phyloP scores from a whole-genome alignment of 768 basidiomycete species.

The Lactifluus subvellereus region DNA sequence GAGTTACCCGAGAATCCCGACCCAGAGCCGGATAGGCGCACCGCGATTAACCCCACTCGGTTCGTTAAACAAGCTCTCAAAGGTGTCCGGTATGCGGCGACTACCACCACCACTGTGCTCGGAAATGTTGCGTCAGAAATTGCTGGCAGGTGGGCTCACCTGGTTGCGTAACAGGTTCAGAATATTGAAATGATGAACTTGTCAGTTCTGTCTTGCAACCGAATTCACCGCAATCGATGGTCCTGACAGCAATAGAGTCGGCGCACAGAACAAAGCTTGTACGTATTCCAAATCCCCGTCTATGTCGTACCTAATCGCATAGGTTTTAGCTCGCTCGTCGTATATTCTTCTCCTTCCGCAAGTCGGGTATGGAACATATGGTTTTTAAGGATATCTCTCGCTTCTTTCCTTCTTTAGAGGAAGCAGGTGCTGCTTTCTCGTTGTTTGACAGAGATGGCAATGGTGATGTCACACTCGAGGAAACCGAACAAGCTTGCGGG shows the following conservation, averaged over 20 bases:
- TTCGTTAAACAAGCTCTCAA: slow-evolving; percentile 66
- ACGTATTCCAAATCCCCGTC: slow-evolving; percentile 16
- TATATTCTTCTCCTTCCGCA: slow-evolving; percentile 79
- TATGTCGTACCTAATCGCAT: slow-evolving; percentile 1
- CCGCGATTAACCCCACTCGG: slow-evolving; percentile 47
- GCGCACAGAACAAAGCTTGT: slow-evolving; percentile 75
- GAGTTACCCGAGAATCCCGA: slow-evolving; percentile 67
- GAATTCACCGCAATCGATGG: slow-evolving; percentile 77
- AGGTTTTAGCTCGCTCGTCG: slow-evolving; percentile 64
- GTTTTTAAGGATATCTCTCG: slow-evolving; percentile 61
- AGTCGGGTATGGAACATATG: slow-evolving; percentile 52
- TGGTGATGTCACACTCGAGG: slow-evolving; percentile 65
- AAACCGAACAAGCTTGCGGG: slow-evolving; percentile 72
- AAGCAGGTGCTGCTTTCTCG: slow-evolving; percentile 59
- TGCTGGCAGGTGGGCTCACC: slow-evolving; percentile 39
- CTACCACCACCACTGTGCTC: slow-evolving; percentile 72
- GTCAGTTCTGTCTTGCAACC: slow-evolving; percentile 75
- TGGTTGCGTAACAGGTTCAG: not conserved
- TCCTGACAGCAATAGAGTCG: slow-evolving; percentile 71
- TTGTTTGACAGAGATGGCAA: slow-evolving; percentile 69
- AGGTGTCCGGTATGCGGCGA: slow-evolving; percentile 66
- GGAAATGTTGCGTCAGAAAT: slow-evolving; percentile 61
- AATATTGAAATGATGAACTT: not conserved
- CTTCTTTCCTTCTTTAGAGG: slow-evolving; percentile 63
- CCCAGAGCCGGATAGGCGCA: slow-evolving; percentile 31